Base-by-base conservation (phyloP, 768 basidiomycete genomes). In the Tulasnella sp. region DNA sequence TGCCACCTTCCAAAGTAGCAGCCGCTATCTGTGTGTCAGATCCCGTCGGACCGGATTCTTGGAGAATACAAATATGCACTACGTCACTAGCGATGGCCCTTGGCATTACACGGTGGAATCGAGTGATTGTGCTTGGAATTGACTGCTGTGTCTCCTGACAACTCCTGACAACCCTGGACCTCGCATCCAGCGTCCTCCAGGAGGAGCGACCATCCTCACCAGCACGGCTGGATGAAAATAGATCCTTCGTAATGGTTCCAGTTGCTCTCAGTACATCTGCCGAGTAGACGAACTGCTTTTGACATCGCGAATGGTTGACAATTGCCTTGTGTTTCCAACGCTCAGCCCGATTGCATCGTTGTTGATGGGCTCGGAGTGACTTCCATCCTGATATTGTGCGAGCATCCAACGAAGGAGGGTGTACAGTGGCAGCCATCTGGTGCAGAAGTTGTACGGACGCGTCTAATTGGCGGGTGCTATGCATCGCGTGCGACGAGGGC, bases 91-190 rank as follows among this genome's bases (percentile, higher is more conserved):
- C 85, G 15, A 92, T 83, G 0, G 78, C 89, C 1, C 81, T 66
- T 0, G 92, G 89, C 0, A 92, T 92, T 19, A 80, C 81, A 64
- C 90, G 90, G 0, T 85, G 81, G 66, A 94, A 97, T 22, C 71
- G 73, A 55, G 86, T 79, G 53, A 94, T 70, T 19, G 78, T 62
- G 19, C 70, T 68, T 1, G 74, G 71, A 71, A 84, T 74, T 0
- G 78, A 75, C 44, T 77, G 71, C 1, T 79, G 78, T 11, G 92
- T 81, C 12, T 74, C 68, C 7, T 72, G 70, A 64, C 83, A 82
- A 4, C 91, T 87, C 60, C 79, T 80, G 62, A 94, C 74, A 25
- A 78, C 71, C 17, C 67, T 68, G 46, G 81, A 76, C 15, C 76
- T 66, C 1, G 65, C 63, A 45, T 72, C 68, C 70, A 71, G 10